Conservation (phyloP, 306 rosid species). For the Gleditsia sinensis region DNA sequence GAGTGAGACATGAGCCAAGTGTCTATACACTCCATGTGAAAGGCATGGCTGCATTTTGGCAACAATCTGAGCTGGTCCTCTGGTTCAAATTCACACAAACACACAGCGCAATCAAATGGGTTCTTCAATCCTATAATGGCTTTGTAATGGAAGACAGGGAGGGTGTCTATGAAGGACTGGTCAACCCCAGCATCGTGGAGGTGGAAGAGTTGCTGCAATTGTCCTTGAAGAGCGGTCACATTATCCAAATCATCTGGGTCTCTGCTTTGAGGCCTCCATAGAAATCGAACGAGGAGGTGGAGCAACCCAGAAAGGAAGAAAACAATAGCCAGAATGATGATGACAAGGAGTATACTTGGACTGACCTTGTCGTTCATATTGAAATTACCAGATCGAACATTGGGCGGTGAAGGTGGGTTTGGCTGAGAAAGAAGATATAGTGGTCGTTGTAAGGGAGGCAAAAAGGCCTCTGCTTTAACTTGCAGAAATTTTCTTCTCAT, state of each 20-base stretch:
- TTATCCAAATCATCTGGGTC: slow-evolving; percentile 69
- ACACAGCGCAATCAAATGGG: slow-evolving; percentile 94
- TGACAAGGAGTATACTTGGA: slow-evolving; percentile 74
- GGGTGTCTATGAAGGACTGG: slow-evolving; percentile 84
- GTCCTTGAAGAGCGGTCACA: slow-evolving; percentile 88
- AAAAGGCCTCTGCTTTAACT: slow-evolving; percentile 28
- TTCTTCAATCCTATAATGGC: slow-evolving; percentile 76
- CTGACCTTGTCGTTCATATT: slow-evolving; percentile 59
- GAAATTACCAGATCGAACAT: slow-evolving; percentile 46
- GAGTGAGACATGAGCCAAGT: slow-evolving; percentile 96
- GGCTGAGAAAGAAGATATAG: slow-evolving; percentile 37
- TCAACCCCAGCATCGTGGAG: slow-evolving; percentile 98
- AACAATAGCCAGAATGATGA: slow-evolving; percentile 72
- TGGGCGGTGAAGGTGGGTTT: slow-evolving; percentile 40
- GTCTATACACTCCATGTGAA: slow-evolving; percentile 90
- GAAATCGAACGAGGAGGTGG: slow-evolving; percentile 84
- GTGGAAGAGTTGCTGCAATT: slow-evolving; percentile 87
- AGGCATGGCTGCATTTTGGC: slow-evolving; percentile 94
- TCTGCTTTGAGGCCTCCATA: slow-evolving; percentile 58
- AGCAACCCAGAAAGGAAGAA: slow-evolving; percentile 94
- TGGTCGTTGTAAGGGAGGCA: slow-evolving; percentile 49
- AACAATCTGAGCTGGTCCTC: slow-evolving; percentile 83
- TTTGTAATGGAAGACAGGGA: slow-evolving; percentile 81
- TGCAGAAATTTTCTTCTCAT: slow-evolving; percentile 42
- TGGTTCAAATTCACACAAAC: slow-evolving; percentile 87